Evolutionary conservation across 768 basidiomycete genomes (phyloP).

Genomic region (Leccinum barrowsii): DNA sequence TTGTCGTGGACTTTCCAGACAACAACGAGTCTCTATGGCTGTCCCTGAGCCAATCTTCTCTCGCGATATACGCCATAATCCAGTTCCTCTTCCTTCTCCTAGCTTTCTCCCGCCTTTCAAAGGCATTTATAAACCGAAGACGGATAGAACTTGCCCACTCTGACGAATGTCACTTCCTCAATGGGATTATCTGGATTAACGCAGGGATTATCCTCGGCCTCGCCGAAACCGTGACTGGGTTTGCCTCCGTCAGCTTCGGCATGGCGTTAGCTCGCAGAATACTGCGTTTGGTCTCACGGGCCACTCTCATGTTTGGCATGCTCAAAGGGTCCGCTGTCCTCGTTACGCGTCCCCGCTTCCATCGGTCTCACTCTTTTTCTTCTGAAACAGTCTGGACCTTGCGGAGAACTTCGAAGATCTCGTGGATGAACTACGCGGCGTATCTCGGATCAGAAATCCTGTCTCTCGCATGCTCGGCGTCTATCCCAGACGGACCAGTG

Average conservation of each 20-base stretch:
- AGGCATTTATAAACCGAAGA: conserved; percentile 48
- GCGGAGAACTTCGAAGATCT: conserved; percentile 53
- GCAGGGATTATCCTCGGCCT: conserved; percentile 58
- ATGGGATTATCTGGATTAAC: conserved; percentile 67
- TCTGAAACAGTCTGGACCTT: conserved; percentile 43
- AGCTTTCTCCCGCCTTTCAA: conserved; percentile 54
- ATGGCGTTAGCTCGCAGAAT: conserved; percentile 53
- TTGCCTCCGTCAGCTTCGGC: conserved; percentile 52
- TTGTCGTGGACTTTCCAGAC: conserved; percentile 42
- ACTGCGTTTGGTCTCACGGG: conserved; percentile 52
- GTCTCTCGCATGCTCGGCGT: conserved; percentile 48
- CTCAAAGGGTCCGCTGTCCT: conserved; percentile 58
- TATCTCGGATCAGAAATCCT: conserved; percentile 21
- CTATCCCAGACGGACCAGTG: conserved; percentile 47
- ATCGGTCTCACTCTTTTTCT: neutral
- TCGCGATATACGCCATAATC: conserved; percentile 54
- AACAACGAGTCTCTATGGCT: conserved; percentile 41
- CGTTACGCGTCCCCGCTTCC: neutral
- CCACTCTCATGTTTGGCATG: conserved; percentile 56
- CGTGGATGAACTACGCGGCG: conserved; percentile 34
- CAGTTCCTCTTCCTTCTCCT: conserved; percentile 59
- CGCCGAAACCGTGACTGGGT: conserved; percentile 63
- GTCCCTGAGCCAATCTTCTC: conserved; percentile 57
- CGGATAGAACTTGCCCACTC: conserved; percentile 44
- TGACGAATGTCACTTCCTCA: conserved; percentile 47